Base-by-base conservation (phyloP, 2,329 filamentous ascomycete genomes). In the Beauveria rudraprayagi region DNA sequence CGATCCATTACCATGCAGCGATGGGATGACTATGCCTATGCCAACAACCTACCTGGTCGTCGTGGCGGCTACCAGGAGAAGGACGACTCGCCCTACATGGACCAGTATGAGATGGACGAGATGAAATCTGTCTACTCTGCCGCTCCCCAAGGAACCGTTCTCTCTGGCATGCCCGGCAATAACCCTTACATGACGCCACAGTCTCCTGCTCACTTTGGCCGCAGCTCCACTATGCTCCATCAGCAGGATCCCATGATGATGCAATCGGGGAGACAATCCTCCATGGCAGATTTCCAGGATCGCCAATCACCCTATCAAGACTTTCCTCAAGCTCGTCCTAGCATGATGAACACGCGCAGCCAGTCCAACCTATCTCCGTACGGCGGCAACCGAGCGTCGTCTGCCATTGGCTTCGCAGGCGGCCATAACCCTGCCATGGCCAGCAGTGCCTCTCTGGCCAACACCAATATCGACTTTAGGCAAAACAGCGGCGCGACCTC, bases 51-150 rank as follows among this genome's bases (percentile, higher is more conserved):
- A 8, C 94, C 94, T 40, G 94, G 94, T 19, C 91, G 93, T 63
- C 91, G 94, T 63, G 92, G 92, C 59, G 82, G 84, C 34, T 78
- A 80, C 58, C 76, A 78, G 43, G 89, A 90, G 74, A 90, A 91
- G 76, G 68, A 71, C 59, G 81, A 85, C 26, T 83, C 81, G 50
- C 77, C 77, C 1, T 92, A 91, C 68, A 84, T 87, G 46, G 89
- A 93, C 64, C 86, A 88, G 65, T 96, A 92, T 70, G 94, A 99
- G 76, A 92, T 97, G 88, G 95, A 99, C 72, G 94, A 99, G 73
- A 96, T 97, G 82, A 92, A 91, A 73, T 96, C 92, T 0, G 87
- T 95, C 63, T 97, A 97, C 79, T 97, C 92, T 5, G 96, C 92
- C 1, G 90, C 92, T 63, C 93, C 82, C 79, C 92, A 73, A 82